Percentiles rank a stretch among this genome's conserved stretches.
Conservation (phyloP, 176 grass and related monocot genomes). For the Oryza brachyantha region DNA sequence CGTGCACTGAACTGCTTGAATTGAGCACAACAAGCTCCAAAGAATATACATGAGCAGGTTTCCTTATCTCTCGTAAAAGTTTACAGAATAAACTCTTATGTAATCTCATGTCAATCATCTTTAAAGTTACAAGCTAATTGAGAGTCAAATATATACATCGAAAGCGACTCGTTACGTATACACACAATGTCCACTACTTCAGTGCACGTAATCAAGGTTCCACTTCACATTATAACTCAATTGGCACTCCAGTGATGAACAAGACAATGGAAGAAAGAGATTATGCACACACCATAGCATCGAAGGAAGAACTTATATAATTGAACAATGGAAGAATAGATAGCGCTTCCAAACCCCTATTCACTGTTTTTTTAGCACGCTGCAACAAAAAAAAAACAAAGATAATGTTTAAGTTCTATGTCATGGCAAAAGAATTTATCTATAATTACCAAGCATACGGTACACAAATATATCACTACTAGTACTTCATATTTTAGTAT, state of each 20-base stretch:
- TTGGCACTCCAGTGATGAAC: background rate
- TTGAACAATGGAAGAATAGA: background rate
- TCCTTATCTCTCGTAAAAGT: background rate
- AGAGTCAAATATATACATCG: constrained; percentile 6
- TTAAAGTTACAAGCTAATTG: background rate
- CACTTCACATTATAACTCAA: constrained; percentile 12
- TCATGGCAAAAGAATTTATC: background rate
- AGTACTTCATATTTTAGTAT: no score
- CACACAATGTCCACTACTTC: background rate
- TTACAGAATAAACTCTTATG: background rate
- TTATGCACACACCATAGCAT: background rate
- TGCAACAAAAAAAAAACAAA: constrained; percentile 11
- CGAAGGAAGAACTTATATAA: background rate
- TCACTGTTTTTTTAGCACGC: constrained; percentile 42
- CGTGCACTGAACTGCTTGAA: background rate
- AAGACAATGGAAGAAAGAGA: background rate
- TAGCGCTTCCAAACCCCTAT: background rate
- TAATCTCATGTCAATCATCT: background rate
- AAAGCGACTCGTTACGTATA: background rate
- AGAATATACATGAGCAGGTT: background rate
- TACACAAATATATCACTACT: background rate
- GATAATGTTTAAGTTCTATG: background rate
- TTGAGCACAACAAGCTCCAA: no score
- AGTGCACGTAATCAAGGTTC: background rate
- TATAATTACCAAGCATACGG: background rate